phyloP scores from a whole-genome alignment of 2,329 filamentous ascomycete species.

The Atkinsonella texensis region DNA sequence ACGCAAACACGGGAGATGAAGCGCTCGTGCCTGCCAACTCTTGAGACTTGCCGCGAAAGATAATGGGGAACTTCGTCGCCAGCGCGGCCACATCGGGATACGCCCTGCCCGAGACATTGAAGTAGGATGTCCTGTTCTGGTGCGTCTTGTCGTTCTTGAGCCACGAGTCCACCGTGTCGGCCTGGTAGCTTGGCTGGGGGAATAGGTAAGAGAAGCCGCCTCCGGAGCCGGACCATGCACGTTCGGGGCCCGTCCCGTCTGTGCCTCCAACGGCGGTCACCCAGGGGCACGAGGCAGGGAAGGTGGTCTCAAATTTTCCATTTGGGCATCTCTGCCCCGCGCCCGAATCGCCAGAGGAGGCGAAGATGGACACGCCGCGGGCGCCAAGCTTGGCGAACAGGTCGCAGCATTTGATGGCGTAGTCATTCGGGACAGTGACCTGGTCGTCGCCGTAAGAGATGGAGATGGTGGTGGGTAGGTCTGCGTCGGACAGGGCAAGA shows the following conservation, averaged over 20 bases:
- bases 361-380: slow-evolving; percentile 50
- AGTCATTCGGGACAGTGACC: slow-evolving; percentile 41
- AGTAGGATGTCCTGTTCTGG: not conserved
- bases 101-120: slow-evolving; percentile 3
- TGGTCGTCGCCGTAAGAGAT: slow-evolving; percentile 60
- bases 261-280: slow-evolving; percentile 18
- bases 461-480: slow-evolving; percentile 26
- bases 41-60: not conserved
- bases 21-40: slow-evolving; percentile 1
- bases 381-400: slow-evolving; percentile 51
- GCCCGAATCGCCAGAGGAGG: slow-evolving; percentile 42
- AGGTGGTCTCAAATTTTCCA: slow-evolving; percentile 24
- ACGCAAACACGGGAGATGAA: slow-evolving; percentile 3
- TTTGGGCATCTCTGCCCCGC: slow-evolving; percentile 3
- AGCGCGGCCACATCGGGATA: slow-evolving; percentile 4
- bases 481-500: slow-evolving; percentile 43
- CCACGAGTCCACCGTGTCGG: not conserved
- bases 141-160: slow-evolving; percentile 4
- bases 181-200: slow-evolving; percentile 4
- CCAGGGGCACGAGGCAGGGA: slow-evolving; percentile 33
- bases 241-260: slow-evolving; percentile 1
- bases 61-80: not conserved
- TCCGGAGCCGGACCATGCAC: not conserved
- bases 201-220: slow-evolving; percentile 5
- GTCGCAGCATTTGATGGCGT: slow-evolving; percentile 45